Conservation (phyloP, 331 rosid genomes). For the Malus hybrid region DNA sequence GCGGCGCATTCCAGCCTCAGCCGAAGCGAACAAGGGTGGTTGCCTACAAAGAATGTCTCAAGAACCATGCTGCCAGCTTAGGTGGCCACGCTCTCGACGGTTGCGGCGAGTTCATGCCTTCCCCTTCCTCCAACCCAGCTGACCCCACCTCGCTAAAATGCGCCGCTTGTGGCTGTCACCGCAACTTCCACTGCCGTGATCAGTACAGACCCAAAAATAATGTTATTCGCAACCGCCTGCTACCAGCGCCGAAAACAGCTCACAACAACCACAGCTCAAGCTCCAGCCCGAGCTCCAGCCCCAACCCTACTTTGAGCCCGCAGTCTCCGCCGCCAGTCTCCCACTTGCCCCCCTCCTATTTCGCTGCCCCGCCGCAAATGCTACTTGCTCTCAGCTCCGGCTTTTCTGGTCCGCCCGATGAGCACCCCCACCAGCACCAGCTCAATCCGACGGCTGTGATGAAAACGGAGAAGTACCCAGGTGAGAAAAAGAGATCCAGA, state of each 20-base stretch:
- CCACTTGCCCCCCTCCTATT: slow-evolving; percentile 47
- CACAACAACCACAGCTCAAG: slow-evolving; percentile 44
- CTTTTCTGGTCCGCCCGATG: slow-evolving; percentile 20
- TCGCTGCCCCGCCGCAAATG: slow-evolving; percentile 41
- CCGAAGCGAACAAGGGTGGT: slow-evolving; percentile 16
- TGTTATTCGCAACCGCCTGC: slow-evolving; percentile 9
- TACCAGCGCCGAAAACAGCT: slow-evolving; percentile 11
- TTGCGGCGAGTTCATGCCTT: slow-evolving; percentile 82
- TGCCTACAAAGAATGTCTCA: slow-evolving; percentile 63
- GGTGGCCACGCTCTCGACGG: slow-evolving; percentile 91
- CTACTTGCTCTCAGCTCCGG: slow-evolving; percentile 36
- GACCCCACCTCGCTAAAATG: slow-evolving; percentile 73
- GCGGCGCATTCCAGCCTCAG: slow-evolving; percentile 38
- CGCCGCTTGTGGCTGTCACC: slow-evolving; percentile 93
- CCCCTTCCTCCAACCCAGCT: slow-evolving; percentile 18
- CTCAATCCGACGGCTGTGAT: slow-evolving; percentile 1
- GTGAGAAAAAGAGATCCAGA: slow-evolving; percentile 49
- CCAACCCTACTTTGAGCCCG: slow-evolving; percentile 41
- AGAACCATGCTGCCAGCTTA: slow-evolving; percentile 74
- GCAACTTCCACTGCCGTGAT: slow-evolving; percentile 81
- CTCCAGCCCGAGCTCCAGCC: slow-evolving; percentile 37
- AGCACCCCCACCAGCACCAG: background rate
- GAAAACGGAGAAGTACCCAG: slow-evolving; percentile 1
- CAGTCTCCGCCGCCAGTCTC: slow-evolving; percentile 65
- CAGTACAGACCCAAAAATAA: background rate